Evolutionary conservation across 371 early-diverging fungal species (phyloP).

Genomic region (Zychaea mexicana): DNA sequence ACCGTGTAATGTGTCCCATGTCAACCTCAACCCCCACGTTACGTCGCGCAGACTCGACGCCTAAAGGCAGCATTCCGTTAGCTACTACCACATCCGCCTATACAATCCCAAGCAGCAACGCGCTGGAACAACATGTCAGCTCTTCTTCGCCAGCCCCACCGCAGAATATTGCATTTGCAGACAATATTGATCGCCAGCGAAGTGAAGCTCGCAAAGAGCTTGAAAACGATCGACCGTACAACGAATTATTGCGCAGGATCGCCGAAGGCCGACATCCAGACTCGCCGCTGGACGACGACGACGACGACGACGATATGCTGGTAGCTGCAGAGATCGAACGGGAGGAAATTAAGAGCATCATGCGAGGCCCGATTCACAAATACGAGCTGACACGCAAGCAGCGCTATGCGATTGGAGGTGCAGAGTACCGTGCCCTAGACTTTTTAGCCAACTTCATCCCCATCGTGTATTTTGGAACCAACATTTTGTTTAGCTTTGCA

Average conservation of each 20-base stretch:
- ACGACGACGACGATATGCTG: slow-evolving; percentile 6
- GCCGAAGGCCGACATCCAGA: slow-evolving; percentile 6
- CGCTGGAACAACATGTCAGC: too few species aligned
- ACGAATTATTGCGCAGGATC: background rate
- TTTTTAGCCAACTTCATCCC: slow-evolving; percentile 34
- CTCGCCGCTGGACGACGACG: slow-evolving; percentile 6
- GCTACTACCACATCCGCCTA: background rate
- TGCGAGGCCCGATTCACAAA: background rate
- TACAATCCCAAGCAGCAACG: too few species aligned
- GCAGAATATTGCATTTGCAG: background rate
- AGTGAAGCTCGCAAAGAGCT: slow-evolving; percentile 14
- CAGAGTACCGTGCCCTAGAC: slow-evolving; percentile 41
- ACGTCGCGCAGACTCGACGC: background rate
- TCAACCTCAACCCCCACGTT: background rate
- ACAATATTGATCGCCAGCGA: slow-evolving; percentile 9
- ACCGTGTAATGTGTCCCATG: background rate
- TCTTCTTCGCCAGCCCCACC: background rate
- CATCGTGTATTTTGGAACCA: slow-evolving; percentile 27
- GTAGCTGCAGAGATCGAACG: slow-evolving; percentile 42
- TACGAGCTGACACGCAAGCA: slow-evolving; percentile 19
- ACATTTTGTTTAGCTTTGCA: slow-evolving; percentile 27
- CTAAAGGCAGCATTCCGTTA: background rate
- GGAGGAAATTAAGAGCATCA: slow-evolving; percentile 37
- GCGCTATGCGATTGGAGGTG: slow-evolving; percentile 39
- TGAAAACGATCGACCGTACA: background rate